Evolutionary conservation across 495 filamentous ascomycete species (phyloP), one percentile per base, ranked within the genome.

Genomic region (Aspergillus incahuasiensis): DNA sequence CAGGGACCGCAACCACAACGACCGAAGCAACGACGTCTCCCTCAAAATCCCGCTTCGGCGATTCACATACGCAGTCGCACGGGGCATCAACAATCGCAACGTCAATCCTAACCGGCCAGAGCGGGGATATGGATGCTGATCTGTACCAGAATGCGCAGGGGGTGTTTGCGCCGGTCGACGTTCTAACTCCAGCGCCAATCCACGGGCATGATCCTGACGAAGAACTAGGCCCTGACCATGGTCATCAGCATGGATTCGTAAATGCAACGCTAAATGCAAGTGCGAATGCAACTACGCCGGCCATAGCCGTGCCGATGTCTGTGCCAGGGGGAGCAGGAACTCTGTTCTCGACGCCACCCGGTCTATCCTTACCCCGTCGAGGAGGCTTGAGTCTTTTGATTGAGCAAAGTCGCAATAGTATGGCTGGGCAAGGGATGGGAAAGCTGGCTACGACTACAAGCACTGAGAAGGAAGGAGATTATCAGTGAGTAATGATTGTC

Each of bases 361-460:
- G 39, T 18, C 22, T 56, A 20, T 44, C 54, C 13, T 16, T 50
- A 11, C 39, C 54, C 4, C 56, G 46, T 2, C 43, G 58, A 20
- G 58, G 64, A 20, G 56, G 60, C 45, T 48, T 67, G 15, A 67
- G 64, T 34, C 22, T 58, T 5, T 22, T 67, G 47, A 52, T 67
- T 19, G 61, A 61, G 30, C 52, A 58, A 25, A 62, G 56, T 28
- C 58, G 61, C 38, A 38, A 32, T 25, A 28, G 50, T 21, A 11
- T 25, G 43, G 22, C 6, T 21, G 6, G 16, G 1, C 15, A 28
- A 6, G 43, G 22, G 22, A 44, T 49, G 30, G 32, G 47, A 21
- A 19, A 20, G 30, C 9, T 38, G 16, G 12, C 2, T 21, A 35
- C 32, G 4, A 11, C 25, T 28, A 28, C 25, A 11, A 35, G 6